A percentile compares a stretch with the other conserved stretches of the same genome.
These are phyloP conservation scores for Chlamydomonas asymmetrica DNA, from an alignment of 139 green algal genomes.

Conservation along the genomic window DNA sequence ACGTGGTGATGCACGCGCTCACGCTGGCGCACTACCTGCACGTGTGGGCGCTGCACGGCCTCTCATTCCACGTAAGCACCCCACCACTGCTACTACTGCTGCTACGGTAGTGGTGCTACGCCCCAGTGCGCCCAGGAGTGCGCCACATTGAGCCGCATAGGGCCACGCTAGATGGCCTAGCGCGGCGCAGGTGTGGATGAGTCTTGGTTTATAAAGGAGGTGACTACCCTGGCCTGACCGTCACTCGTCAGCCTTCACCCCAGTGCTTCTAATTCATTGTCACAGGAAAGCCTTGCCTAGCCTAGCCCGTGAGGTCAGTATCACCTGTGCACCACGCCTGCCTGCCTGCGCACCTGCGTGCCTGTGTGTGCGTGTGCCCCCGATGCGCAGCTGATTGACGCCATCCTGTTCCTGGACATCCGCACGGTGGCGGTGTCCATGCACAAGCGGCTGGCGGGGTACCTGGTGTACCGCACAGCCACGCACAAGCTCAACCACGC, in stretches of 20 bases:
- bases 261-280: no score
- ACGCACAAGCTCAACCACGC: constrained; percentile 48
- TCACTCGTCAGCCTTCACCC: no score
- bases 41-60: constrained; percentile 53
- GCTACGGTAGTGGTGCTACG: no score
- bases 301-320: background rate
- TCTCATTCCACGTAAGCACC: constrained; percentile 41
- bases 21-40: constrained; percentile 51
- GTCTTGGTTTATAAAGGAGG: no score
- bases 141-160: no score
- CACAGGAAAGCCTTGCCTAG: background rate
- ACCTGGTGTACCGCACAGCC: constrained; percentile 38
- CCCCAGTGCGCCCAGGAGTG: no score
- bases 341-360: no score
- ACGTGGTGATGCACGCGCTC: constrained; percentile 39
- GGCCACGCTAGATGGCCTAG: no score
- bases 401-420: constrained; percentile 58
- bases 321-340: background rate
- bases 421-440: constrained; percentile 33
- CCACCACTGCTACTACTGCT: no score
- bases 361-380: no score
- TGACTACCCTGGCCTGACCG: no score
- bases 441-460: constrained; percentile 24
- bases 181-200: no score
- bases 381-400: constrained; percentile 32